Conservation (phyloP, 495 filamentous ascomycete genomes). For the Annulohypoxylon stygium region DNA sequence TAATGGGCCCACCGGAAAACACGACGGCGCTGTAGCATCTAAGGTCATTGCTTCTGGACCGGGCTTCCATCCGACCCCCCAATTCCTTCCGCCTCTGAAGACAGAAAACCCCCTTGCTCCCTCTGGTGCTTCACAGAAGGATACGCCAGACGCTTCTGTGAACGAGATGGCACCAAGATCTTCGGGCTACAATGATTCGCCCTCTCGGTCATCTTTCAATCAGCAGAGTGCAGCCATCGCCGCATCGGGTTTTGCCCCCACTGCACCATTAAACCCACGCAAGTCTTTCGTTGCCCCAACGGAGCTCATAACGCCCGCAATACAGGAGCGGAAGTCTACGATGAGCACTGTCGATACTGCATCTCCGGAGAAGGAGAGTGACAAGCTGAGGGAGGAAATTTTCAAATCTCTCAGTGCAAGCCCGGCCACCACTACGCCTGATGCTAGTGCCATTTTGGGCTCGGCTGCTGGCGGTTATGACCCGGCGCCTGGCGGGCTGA, state of each 20-base stretch:
- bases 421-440: conserved; percentile 39
- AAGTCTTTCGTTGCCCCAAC: conserved; percentile 42
- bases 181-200: conserved; percentile 20
- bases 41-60: conserved; percentile 38
- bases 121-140: conserved; percentile 3
- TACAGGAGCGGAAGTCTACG: conserved; percentile 66
- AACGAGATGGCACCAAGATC: conserved; percentile 26
- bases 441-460: conserved; percentile 26
- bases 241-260: conserved; percentile 55
- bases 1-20: conserved; percentile 38
- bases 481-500: conserved; percentile 37
- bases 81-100: conserved; percentile 41
- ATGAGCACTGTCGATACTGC: conserved; percentile 68
- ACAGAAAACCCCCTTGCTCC: conserved; percentile 32
- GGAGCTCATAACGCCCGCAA: conserved; percentile 49
- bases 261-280: conserved; percentile 64
- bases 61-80: conserved; percentile 34
- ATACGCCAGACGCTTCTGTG: background rate
- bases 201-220: conserved; percentile 20
- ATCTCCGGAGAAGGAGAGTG: conserved; percentile 77
- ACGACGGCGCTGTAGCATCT: conserved; percentile 36
- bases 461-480: conserved; percentile 31
- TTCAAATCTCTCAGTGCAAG: conserved; percentile 74
- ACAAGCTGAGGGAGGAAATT: conserved; percentile 83
- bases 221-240: conserved; percentile 40